Conservation (phyloP, 202 grass and related monocot species). For the Panicum hallii region DNA sequence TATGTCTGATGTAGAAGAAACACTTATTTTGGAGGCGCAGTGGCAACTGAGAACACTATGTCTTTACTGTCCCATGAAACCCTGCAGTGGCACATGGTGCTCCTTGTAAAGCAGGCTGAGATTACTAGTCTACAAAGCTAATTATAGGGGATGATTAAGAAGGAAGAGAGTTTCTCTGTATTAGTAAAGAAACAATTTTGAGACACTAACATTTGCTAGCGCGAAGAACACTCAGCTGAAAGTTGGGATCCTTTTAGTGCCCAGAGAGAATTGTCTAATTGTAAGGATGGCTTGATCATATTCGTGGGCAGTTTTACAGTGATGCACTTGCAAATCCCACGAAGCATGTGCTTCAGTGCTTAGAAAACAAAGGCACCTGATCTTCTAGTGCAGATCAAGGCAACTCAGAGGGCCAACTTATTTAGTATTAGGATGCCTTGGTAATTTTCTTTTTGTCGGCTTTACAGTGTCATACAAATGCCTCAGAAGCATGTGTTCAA, state of each 20-base stretch:
- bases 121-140: not conserved
- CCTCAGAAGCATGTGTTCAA: not conserved
- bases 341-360: not conserved
- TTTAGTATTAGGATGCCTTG: not conserved
- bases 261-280: not conserved
- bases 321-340: not conserved
- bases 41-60: slow-evolving; percentile 7
- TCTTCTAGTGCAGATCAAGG: not conserved
- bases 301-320: not conserved
- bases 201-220: slow-evolving; percentile 15
- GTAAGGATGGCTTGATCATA: not conserved
- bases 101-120: slow-evolving; percentile 25
- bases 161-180: not conserved
- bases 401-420: not conserved
- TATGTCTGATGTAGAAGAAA: slow-evolving; percentile 25
- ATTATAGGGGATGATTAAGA: slow-evolving; percentile 7
- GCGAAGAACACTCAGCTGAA: not conserved
- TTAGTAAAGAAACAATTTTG: not conserved
- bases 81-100: not conserved
- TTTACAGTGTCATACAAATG: not conserved
- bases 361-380: not conserved
- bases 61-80: not conserved
- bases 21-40: not conserved
- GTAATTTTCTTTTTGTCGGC: no score
- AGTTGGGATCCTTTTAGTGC: not conserved